Base-by-base conservation (phyloP, 176 grass and related monocot species). In the Triticum urartu region DNA sequence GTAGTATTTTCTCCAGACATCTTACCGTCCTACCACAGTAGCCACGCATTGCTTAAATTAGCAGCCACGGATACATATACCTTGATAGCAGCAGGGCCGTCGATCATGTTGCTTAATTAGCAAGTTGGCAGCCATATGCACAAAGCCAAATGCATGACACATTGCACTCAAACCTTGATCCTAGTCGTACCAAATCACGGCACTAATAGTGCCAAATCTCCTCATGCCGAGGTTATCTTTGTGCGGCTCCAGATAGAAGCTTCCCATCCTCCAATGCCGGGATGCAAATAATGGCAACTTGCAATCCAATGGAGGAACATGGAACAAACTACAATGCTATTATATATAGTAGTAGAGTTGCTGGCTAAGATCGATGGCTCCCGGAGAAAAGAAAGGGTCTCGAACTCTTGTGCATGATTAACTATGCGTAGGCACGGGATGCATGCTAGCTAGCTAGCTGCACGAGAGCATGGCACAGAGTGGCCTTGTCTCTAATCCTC, bases 171-270 rank as follows among this genome's bases (percentile, higher is more conserved):
- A 76, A 81, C 62, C 13, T 86, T 77, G 70, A 68, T 34, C 35
- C 59, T 5, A 3, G 38, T 77, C 61, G 78, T 81, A 77, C 52
- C 50, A 64, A 47, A 48, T 43, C 62, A 28, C 17, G 10, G 15
- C n/a, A 67, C 47, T 13, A 47, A 64, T 61, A 67, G 59, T 13
- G 85, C 70, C 66, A 54, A 42, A 72, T 83, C 58, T 72, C 60
- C 74, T 73, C 67, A 21, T 61, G 59, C 63, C 84, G 75, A 90
- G 84, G 33, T 80, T 80, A 83, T 77, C 89, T 90, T 90, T 83
- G 43, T 83, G 80, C 80, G 62, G 47, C 66, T 66, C 72, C 26
- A 80, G 63, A 70, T 70, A 76, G 79, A 90, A 86, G 77, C 79
- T 83, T 86, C 88, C 63, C 79, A 58, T 43, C 54, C 5, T 82